Base-by-base conservation (phyloP, 495 filamentous ascomycete genomes). In the Lophiotrema nucula region DNA sequence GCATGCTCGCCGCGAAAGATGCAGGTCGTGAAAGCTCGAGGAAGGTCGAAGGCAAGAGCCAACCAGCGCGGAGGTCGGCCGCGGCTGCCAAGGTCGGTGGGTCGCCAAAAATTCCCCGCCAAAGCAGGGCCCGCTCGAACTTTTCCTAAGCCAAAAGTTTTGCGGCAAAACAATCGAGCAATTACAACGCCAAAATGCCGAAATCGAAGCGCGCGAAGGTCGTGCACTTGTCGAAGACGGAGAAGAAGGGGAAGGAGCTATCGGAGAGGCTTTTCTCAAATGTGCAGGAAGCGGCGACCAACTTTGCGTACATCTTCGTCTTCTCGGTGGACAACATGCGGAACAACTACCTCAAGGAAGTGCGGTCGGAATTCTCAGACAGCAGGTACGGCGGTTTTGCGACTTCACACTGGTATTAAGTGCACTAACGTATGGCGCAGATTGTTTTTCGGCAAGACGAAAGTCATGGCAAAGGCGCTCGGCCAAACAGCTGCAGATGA, bases 241-340 rank as follows among this genome's bases (percentile, higher is more conserved):
- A 81, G 67, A 97, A 97, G 77, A 96, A 96, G 77, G 87, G 86
- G 73, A 88, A 89, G 74, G 92, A 96, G 73, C 83, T 92, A 61
- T 91, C 91, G 71, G 78, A 90, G 66, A 86, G 85, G 54, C 86
- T 97, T 27, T 95, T 92, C 76, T 79, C 83, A 71, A 90, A 89
- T 67, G 86, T 98, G 55, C 89, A 87, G 66, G 89, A 92, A 77
- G 86, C 81, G 70, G 77, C 96, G 56, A 88, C 90, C 65, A 74
- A 86, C 66, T 95, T 93, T 81, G 83, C 90, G 67, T 83, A 90
- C 75, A 86, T 90, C 75, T 92, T 93, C 76, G 88, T 97, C 72
- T 96, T 97, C 73, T 80, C 80, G 57, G 85, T 97, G 54, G 87
- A 96, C 69, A 97, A 98, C 79, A 98, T 98, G 93, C 90, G 93